Evolutionary conservation across 75 land plant species (phyloP), one percentile per base, ranked within the genome.

Genomic region (Pseudotsuga menziesii): DNA sequence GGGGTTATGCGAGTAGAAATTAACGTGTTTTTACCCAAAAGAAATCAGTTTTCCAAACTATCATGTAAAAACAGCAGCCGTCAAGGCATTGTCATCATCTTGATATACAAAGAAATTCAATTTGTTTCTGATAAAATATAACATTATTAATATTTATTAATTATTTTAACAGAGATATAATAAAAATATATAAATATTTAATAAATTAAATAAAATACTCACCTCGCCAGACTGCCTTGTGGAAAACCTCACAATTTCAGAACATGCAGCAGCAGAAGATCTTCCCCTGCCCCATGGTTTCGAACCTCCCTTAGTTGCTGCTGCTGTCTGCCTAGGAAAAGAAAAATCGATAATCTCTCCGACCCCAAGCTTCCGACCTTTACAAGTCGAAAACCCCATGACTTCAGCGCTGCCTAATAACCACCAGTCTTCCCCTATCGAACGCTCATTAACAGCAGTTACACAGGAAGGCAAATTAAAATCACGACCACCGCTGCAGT

Each of bases 151-250:
- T 48, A 8, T 48, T 48, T 48, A 8, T 48, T 48, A 8, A 8
- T 48, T 48, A 8, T 48, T 48, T 48, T 48, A 48, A 48, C 11
- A 4, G 41, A 48, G 52, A 8, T 9, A 48, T 48, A 48, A 8
- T 48, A 48, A 2, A 48, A 48, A 48, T 48, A 48, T 48, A 48
- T 8, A 9, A 48, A 48, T 48, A 48, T 48, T 48, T 48, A 48
- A 8, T 44, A 5, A 44, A 44, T 5, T 48, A 48, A 48, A 48
- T 48, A 48, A n/a, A 58, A 60, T 54, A 72, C 75, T 75, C 70
- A 91, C 97, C 97, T 94, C 95, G 41, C 94, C 97, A 44, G 41
- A 72, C 25, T 87, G 80, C 66, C 81, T 83, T 16, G 92, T 89
- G 35, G 92, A 86, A 82, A 94, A 92, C 35, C 97, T 83, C 61